These are phyloP conservation scores for Moricandia arvensis DNA, from an alignment of 345 rosid species.

Conservation along the genomic window DNA sequence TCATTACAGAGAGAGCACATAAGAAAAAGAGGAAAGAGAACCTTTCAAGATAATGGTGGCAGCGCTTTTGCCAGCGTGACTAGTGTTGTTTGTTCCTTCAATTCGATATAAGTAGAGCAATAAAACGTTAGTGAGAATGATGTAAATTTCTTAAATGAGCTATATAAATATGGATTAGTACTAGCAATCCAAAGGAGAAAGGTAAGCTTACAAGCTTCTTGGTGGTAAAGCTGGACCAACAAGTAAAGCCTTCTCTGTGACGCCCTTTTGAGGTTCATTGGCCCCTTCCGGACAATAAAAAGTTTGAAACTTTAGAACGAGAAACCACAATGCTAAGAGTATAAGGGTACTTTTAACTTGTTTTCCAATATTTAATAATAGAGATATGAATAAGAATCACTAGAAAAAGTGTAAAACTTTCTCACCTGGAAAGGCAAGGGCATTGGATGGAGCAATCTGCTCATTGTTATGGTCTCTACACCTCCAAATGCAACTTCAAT, in stretches of 20 bases:
- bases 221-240: constrained; percentile 70
- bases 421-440: constrained; percentile 62
- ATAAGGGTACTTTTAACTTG: no score
- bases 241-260: constrained; percentile 59
- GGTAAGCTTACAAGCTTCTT: constrained; percentile 45
- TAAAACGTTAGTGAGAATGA: background rate
- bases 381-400: no score
- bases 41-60: constrained; percentile 62
- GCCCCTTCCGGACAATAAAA: constrained; percentile 47
- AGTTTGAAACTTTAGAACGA: background rate
- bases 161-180: background rate
- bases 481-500: constrained; percentile 59
- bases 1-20: no score
- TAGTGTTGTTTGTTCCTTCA: constrained; percentile 57
- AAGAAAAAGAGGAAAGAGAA: constrained; percentile 30
- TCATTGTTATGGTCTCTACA: constrained; percentile 41
- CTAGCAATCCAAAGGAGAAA: background rate
- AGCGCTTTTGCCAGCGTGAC: constrained; percentile 53
- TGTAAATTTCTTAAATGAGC: background rate
- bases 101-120: background rate
- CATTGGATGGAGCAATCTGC: constrained; percentile 42
- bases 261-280: constrained; percentile 41
- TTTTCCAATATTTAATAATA: no score
- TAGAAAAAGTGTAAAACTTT: no score
- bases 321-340: no score